Percentiles rank a stretch among this genome's conserved stretches.
phyloP scores from a whole-genome alignment of 305 asterid genomes.

The Rubia balearica region DNA sequence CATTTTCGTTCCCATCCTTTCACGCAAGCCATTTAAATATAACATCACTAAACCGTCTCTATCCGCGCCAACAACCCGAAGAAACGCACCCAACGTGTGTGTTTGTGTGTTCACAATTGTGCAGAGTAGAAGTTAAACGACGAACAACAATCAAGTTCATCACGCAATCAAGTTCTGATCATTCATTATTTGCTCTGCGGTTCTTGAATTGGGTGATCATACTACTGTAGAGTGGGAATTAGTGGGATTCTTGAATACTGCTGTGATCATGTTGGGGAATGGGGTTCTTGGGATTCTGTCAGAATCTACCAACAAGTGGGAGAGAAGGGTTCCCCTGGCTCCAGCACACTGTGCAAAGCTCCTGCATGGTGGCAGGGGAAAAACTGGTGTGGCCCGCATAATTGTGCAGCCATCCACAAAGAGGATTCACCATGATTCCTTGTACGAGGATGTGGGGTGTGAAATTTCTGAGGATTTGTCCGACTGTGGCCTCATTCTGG shows the following conservation, averaged over 20 bases:
- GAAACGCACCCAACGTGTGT: background rate
- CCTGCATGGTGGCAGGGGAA: conserved; percentile 63
- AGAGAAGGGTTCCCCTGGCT: conserved; percentile 82
- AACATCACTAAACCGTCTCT: background rate
- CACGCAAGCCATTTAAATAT: background rate
- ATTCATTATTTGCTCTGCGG: too few relatives aligned
- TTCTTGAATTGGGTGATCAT: too few relatives aligned
- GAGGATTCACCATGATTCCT: conserved; percentile 83
- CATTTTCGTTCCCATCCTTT: background rate
- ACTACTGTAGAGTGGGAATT: background rate
- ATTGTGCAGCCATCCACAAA: conserved; percentile 88
- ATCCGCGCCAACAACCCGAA: background rate
- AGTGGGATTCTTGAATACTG: background rate
- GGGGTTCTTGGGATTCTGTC: conserved; percentile 89
- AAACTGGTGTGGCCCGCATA: conserved; percentile 73
- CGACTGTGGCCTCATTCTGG: conserved; percentile 80
- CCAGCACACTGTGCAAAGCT: conserved; percentile 90
- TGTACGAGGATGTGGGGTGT: conserved; percentile 90
- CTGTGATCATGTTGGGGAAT: conserved; percentile 57
- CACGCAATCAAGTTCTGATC: background rate
- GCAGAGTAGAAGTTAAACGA: too few relatives aligned
- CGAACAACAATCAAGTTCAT: background rate
- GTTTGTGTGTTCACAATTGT: too few relatives aligned
- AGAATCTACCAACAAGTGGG: conserved; percentile 97
- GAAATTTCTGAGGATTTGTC: conserved; percentile 84